Base-by-base conservation (phyloP, 768 basidiomycete genomes). In the Lepiota subincarnata region DNA sequence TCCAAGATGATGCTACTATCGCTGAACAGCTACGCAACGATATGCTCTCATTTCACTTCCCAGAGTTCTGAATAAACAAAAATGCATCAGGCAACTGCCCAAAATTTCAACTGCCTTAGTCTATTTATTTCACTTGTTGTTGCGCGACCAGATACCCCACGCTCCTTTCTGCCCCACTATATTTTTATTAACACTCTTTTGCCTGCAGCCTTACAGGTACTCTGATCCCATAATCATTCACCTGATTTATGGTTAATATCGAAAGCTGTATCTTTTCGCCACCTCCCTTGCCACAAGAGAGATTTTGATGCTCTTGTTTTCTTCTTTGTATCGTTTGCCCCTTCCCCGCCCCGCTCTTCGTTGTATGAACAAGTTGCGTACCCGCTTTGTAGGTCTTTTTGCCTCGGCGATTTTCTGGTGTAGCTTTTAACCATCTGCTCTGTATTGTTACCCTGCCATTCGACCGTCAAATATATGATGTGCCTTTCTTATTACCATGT, bases 11-110 rank as follows among this genome's bases (percentile, higher is more conserved):
- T 60, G 70, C 68, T 34, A 77, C 81, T 22, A 76, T 73, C 13
- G 74, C 81, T 18, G 73, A 83, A 44, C 79, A 82, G 53, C 82
- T 83, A 60, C 74, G 80, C 59, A 83, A 86, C 56, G 86, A 89
- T 58, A 78, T 83, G 26, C 75, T 80, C 59, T 75, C 80, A 13
- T 87, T 82, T 63, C 86, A 87, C 53, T 91, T 90, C 67, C 75
- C 82, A 36, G 87, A 90, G 68, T 90, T 90, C 64, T 90, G 72
- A 78, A 20, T 26, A 40, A 26, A 46, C 20, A 50, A 50, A 28
- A 50, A 50, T 20, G n/a, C 34, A 16, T 18, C 14, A 38, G 40
- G 10, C 55, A 49, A 20, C 28, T 36, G 6, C 45, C 50, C 20
- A 2, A 16, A 40, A 28, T 22, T 13, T 41, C 14, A 26, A 18